phyloP scores from a whole-genome alignment of 148 eudicot species.

The Fagopyrum esculentum region DNA sequence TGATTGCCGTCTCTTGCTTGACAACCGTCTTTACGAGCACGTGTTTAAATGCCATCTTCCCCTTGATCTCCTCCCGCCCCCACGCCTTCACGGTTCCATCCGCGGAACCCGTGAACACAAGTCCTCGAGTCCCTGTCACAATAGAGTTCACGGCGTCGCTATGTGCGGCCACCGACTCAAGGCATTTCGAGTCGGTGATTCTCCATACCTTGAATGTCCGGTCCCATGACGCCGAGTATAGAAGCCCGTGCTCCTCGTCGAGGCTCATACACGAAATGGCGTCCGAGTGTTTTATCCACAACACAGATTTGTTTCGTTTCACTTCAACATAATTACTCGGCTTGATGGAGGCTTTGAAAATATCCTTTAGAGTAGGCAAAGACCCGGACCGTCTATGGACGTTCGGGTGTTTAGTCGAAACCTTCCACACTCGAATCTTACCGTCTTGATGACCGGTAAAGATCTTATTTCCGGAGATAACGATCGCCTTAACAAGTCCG shows the following conservation, averaged over 20 bases:
- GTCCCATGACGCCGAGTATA: constrained; percentile 20
- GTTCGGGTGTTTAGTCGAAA: not conserved
- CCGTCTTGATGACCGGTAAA: constrained; percentile 19
- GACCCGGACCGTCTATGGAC: constrained; percentile 11
- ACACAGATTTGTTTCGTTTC: not conserved
- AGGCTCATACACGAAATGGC: constrained; percentile 15
- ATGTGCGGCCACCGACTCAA: constrained; percentile 15
- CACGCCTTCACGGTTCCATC: constrained; percentile 17
- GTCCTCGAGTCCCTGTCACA: not conserved
- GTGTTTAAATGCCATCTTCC: not conserved
- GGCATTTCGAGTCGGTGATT: constrained; percentile 9
- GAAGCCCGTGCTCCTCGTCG: not conserved
- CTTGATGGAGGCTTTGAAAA: constrained; percentile 6
- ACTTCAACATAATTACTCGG: constrained; percentile 12
- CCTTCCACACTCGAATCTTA: constrained; percentile 17
- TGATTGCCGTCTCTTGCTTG: constrained; percentile 15
- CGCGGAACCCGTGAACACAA: constrained; percentile 16
- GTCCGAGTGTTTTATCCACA: constrained; percentile 14
- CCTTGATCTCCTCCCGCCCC: constrained; percentile 13
- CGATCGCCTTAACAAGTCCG: constrained; percentile 16
- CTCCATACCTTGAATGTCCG: constrained; percentile 16
- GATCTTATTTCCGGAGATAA: constrained; percentile 2
- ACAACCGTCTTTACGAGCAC: constrained; percentile 7
- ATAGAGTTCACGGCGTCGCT: constrained; percentile 17
- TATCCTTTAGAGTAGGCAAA: constrained; percentile 8